Evolutionary conservation across 495 filamentous ascomycete species (phyloP), one percentile per base, ranked within the genome.

Genomic region (Penicillium diatomitis): DNA sequence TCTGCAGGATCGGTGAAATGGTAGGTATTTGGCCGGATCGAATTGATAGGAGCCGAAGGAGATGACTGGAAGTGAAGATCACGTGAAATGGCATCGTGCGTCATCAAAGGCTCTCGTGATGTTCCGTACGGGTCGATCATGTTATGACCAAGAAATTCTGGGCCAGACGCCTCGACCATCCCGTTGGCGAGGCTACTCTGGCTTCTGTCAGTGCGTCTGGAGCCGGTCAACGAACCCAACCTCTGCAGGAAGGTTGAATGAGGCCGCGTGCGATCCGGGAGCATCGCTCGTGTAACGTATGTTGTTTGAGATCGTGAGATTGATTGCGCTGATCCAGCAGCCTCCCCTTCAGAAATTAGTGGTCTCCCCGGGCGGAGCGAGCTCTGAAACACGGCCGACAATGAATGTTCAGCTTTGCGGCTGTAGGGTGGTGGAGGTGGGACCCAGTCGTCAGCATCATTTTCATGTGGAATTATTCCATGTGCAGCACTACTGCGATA

Each of bases 371-470:
- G 62, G 44, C 68, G 61, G 47, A 73, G 58, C 3, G 61, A 57
- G 36, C 62, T 53, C 34, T 61, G 60, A n/a, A 82, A 65, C 46
- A 76, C 66, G 8, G 79, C 76, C 41, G 79, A 78, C 35, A 83
- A 62, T 29, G 77, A 75, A 41, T 65, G 72, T 5, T 87, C 83
- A 32, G 85, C 72, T 9, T 88, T 81, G 9, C 78, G 80, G 12
- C 81, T 78, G 56, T 96, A 96, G 6, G 88, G 87, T 8, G 90
- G 90, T n/a, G 90, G 90, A 0, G 90, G 90, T 27, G 90, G 86
- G 5, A 90, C 87, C 90, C 90, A 96, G 51, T 90, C 87, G 53
- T 95, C 90, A 4, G 88, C 88, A 59, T 95, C 87, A 50, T 85
- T 90, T 63, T 94, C 88, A 65, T 94, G 86, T 8, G 89, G 89